Conservation (phyloP, 306 rosid genomes). For the Cucurbita maxima region DNA sequence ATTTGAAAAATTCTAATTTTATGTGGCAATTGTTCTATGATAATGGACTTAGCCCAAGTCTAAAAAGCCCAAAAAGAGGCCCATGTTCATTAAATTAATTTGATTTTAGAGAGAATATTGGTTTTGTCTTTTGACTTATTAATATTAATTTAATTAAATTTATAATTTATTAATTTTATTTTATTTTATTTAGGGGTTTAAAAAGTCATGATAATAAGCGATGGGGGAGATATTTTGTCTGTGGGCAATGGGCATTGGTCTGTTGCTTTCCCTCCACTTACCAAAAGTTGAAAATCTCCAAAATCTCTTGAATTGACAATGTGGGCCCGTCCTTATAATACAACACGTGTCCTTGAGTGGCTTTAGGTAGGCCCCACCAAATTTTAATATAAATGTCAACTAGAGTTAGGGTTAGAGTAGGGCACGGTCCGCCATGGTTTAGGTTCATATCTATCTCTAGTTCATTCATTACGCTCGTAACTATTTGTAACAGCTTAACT, state of each 20-base stretch:
- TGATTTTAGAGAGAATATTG: background rate
- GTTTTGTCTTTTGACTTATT: background rate
- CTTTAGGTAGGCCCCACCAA: background rate
- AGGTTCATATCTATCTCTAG: too few relatives aligned
- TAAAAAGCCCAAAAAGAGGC: background rate
- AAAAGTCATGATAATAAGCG: background rate
- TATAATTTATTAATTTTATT: too few relatives aligned
- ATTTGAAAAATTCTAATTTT: background rate
- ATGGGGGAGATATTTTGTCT: background rate
- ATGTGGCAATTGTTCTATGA: background rate
- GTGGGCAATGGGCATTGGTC: background rate
- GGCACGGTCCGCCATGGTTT: background rate
- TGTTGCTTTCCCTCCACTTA: background rate
- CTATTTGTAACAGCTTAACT: too few relatives aligned
- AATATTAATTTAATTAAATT: too few relatives aligned
- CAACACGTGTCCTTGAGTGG: background rate
- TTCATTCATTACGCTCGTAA: too few relatives aligned
- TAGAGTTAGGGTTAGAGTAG: background rate
- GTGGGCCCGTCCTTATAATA: background rate
- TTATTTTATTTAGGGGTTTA: background rate
- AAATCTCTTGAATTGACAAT: conserved; percentile 4
- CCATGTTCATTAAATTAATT: background rate
- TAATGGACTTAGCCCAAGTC: background rate
- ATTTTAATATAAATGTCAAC: background rate
- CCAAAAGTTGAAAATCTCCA: conserved; percentile 4